phyloP scores from a whole-genome alignment of 2,329 filamentous ascomycete genomes.

The Botrytis squamosa region DNA sequence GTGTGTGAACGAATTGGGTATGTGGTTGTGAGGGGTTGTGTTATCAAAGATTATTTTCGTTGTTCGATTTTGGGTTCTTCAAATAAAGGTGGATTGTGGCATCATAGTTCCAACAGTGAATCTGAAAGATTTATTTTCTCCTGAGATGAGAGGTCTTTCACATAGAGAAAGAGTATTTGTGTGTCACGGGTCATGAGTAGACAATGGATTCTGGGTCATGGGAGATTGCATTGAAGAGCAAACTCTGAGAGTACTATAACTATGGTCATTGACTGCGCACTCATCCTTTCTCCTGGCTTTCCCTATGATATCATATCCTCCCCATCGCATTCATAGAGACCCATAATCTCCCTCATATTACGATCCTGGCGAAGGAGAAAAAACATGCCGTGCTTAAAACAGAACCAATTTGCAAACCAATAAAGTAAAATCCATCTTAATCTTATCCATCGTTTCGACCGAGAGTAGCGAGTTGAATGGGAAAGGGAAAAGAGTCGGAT shows the following conservation, averaged over 20 bases:
- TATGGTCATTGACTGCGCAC: neutral
- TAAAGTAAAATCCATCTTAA: neutral
- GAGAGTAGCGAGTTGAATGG: neutral
- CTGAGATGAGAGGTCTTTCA: neutral
- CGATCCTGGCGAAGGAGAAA: neutral
- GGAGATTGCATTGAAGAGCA: slow-evolving; percentile 1
- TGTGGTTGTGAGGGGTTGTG: neutral
- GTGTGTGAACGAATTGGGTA: neutral
- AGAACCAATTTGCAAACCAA: neutral
- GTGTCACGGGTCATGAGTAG: neutral
- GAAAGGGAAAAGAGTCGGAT: neutral
- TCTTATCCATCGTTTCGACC: neutral
- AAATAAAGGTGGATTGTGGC: neutral
- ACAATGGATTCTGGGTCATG: neutral
- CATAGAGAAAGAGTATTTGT: neutral
- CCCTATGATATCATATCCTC: neutral
- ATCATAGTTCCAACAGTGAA: neutral
- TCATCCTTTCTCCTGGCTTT: too few species aligned
- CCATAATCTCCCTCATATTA: neutral
- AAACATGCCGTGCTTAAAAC: neutral
- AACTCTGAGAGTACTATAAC: neutral
- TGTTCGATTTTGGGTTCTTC: neutral
- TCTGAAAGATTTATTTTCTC: neutral
- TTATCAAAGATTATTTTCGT: neutral
- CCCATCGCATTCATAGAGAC: neutral